Evolutionary conservation across 108 stramenopile genomes (phyloP), one percentile per base, ranked within the genome.

Genomic region (Phaeodactylum tricornutum): DNA sequence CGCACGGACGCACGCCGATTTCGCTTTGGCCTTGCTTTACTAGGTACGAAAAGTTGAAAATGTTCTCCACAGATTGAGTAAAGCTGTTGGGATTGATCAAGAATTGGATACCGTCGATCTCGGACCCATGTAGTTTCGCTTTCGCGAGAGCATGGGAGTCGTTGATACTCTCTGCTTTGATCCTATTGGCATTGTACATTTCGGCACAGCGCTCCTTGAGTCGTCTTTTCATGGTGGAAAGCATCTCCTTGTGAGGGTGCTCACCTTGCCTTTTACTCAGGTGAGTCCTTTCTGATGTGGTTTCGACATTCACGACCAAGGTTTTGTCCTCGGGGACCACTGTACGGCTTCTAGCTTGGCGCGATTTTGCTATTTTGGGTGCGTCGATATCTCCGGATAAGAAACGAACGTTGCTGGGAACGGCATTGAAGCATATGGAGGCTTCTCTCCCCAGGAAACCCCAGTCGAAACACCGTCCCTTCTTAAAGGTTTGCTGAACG

Each of bases 1-100:
- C 33, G 12, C 33, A 12, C 9, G 33, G 8, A 11, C 33, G 33
- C 8, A 34, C 33, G 9, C 33, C 33, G 33, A 34, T 34, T 8
- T 8, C 41, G 0, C 79, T 79, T 19, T 30, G 43, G 9, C 75
- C 77, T 20, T 74, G 45, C 56, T 90, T 89, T 47, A 93, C 53
- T 28, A 87, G 38, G 56, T 87, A 90, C 26, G 71, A 69, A 45
- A 80, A 90, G 57, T 82, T 67, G 51, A 85, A 87, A 16, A 93
- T 63, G 55, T 93, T 93, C 59, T 93, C 92, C 12, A 89, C 86
- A 5, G 92, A 87, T 54, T 93, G 83, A 0, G 88, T 88, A 54
- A 90, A 90, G 42, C 71, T 73, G 32, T 74, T 62, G 2, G 88
- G 92, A 44, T 93, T 84, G 64, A 89, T 74, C 2, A 93, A 64